These are phyloP conservation scores for Paramarasmius palmivorus DNA, from an alignment of 1,284 basidiomycete genomes.

Conservation along the genomic window DNA sequence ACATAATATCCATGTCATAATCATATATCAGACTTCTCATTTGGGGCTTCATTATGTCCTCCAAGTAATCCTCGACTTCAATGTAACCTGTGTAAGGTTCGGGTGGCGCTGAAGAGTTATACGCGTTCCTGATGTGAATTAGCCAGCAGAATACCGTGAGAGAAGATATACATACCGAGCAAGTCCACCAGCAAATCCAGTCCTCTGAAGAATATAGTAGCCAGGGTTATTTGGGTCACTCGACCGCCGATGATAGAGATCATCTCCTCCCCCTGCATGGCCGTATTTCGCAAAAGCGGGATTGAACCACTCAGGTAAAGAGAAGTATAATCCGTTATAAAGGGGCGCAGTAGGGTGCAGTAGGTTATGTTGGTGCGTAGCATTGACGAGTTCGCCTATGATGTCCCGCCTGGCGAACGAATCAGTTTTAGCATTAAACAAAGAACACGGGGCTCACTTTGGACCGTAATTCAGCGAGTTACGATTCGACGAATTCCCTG, in stretches of 20 bases:
- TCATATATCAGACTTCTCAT: constrained; percentile 36
- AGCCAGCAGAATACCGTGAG: not conserved
- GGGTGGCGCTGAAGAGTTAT: constrained; percentile 26
- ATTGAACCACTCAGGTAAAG: constrained; percentile 31
- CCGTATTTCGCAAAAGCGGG: constrained; percentile 15
- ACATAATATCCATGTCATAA: constrained; percentile 36
- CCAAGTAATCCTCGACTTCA: constrained; percentile 34
- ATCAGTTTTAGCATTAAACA: not conserved
- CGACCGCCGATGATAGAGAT: constrained; percentile 11
- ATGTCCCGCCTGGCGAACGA: constrained; percentile 28
- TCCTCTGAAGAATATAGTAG: constrained; percentile 30
- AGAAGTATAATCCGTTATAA: constrained; percentile 21
- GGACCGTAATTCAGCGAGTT: constrained; percentile 15
- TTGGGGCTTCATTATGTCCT: constrained; percentile 40
- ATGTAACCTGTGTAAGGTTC: constrained; percentile 41
- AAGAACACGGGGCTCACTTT: constrained; percentile 1
- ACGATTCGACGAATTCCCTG: constrained; percentile 13
- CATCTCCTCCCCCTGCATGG: constrained; percentile 12
- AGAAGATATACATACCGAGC: constrained; percentile 19
- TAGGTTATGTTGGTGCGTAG: constrained; percentile 28
- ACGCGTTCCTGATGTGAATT: constrained; percentile 26
- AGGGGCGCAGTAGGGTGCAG: constrained; percentile 27
- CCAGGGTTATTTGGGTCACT: constrained; percentile 20
- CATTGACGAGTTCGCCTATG: constrained; percentile 35
- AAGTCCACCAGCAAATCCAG: constrained; percentile 33